Conservation (phyloP, 2,329 filamentous ascomycete species). For the Aureobasidium sp. region DNA sequence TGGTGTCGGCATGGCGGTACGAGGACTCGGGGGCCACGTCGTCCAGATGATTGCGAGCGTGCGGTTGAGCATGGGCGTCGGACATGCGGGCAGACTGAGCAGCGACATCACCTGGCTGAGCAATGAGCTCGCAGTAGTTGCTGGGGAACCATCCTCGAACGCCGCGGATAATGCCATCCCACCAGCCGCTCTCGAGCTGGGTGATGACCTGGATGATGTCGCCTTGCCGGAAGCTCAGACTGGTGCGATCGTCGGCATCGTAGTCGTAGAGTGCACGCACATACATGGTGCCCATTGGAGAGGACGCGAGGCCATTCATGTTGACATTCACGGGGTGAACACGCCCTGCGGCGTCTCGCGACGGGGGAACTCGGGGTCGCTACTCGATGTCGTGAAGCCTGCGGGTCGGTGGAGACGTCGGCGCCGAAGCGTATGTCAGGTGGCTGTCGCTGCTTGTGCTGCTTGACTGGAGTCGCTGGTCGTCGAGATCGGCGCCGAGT, state of each 20-base stretch:
- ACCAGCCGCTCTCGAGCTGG: slow-evolving; percentile 96
- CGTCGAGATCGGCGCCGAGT: slow-evolving; percentile 8
- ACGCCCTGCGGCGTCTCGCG: slow-evolving; percentile 10
- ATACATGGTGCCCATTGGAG: slow-evolving; percentile 60
- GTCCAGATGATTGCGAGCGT: slow-evolving; percentile 20
- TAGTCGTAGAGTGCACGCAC: slow-evolving; percentile 97
- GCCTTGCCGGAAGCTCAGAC: slow-evolving; percentile 91
- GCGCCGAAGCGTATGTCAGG: background rate
- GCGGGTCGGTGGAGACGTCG: background rate
- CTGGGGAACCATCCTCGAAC: slow-evolving; percentile 98
- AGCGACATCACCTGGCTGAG: slow-evolving; percentile 58
- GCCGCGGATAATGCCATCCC: slow-evolving; percentile 96
- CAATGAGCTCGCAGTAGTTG: slow-evolving; percentile 91
- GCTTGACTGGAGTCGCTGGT: background rate
- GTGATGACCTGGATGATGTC: slow-evolving; percentile 98
- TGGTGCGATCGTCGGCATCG: slow-evolving; percentile 93
- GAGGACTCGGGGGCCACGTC: slow-evolving; percentile 44
- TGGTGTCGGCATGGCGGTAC: slow-evolving; percentile 59
- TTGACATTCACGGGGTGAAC: slow-evolving; percentile 18
- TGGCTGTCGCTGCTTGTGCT: background rate
- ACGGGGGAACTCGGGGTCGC: background rate
- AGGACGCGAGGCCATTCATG: slow-evolving; percentile 48
- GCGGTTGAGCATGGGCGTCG: slow-evolving; percentile 40
- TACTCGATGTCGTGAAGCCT: background rate
- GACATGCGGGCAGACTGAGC: slow-evolving; percentile 49